A percentile compares a stretch with the other conserved stretches of the same genome.
phyloP scores from a whole-genome alignment of 169 alveolate species.

The Plasmodium yoelii region DNA sequence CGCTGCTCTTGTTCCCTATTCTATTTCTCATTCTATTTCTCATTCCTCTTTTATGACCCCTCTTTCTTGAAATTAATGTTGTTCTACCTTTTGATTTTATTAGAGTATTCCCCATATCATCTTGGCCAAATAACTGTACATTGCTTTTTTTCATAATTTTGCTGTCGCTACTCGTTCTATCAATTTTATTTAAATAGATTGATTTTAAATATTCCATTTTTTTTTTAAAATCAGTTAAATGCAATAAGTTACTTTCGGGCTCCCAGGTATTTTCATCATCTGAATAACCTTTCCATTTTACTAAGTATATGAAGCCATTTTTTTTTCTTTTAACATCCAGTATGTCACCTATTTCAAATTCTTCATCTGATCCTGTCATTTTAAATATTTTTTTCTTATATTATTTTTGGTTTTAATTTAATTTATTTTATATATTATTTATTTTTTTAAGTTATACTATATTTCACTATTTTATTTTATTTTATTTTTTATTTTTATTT shows the following conservation, averaged over 20 bases:
- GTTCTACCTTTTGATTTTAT: constrained; percentile 48
- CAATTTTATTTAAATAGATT: constrained; percentile 30
- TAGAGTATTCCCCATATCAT: constrained; percentile 5
- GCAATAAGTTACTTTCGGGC: constrained; percentile 80
- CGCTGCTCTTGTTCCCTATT: constrained; percentile 36
- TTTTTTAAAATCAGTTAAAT: constrained; percentile 60
- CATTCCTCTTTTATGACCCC: constrained; percentile 14
- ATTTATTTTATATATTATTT: not conserved
- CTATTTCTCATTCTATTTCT: constrained; percentile 26
- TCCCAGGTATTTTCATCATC: constrained; percentile 88
- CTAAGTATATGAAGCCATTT: constrained; percentile 77
- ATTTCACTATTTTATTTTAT: too few species aligned
- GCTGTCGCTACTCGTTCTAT: constrained; percentile 20
- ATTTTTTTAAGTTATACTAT: not conserved
- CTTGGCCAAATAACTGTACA: constrained; percentile 32
- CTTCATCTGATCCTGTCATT: constrained; percentile 76
- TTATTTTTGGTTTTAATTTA: constrained; percentile 3
- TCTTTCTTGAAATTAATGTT: constrained; percentile 30
- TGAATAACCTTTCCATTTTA: constrained; percentile 87
- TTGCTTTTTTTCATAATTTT: constrained; percentile 20
- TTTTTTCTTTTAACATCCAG: constrained; percentile 61
- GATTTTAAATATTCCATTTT: constrained; percentile 70
- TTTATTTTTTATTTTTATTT: too few species aligned
- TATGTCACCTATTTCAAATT: constrained; percentile 73
- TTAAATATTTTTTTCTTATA: constrained; percentile 2